Base-by-base conservation (phyloP, 306 rosid species). In the Fagus crenata region DNA sequence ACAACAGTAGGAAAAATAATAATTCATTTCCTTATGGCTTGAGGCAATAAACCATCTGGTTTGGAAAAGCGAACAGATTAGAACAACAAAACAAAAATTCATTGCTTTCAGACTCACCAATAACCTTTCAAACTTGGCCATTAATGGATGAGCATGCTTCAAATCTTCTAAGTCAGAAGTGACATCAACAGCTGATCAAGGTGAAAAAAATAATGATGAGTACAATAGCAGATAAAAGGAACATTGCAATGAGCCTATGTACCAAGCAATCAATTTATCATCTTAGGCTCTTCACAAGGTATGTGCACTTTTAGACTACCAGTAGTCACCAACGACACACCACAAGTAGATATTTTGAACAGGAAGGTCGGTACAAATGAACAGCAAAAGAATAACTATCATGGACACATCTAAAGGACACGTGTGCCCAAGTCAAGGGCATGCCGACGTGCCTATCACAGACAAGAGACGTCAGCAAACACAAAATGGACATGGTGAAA, bases 61-160 rank as follows among this genome's bases (percentile, higher is more conserved):
- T 55, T 37, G 78, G 59, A 74, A 63, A 69, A 73, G 37, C 6
- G 14, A 76, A 51, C 9, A 18, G 69, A 46, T 53, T 35, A 61
- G 65, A 83, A 73, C 65, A 40, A n/a, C 8, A 42, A 60, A 43
- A 63, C 69, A 81, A 81, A 39, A 55, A 79, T 70, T 42, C 18
- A 78, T 18, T 72, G 71, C 73, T 69, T 46, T 72, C 35, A 31
- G 72, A 49, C 96, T 81, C 90, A 93, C 98, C 96, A 92, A 78
- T 85, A 93, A 89, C 81, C 97, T 91, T 81, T 90, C 80, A 83
- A 93, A 89, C 83, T 85, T 88, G 63, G 89, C 72, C 80, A 84
- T 81, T 42, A 78, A 84, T 67, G 89, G 85, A 86, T 76, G 89
- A 79, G 87, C 77, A 84, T 80, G 89, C 83, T 87, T 84, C 93